phyloP scores from a whole-genome alignment of 192 early-diverging fungal genomes.

The Backusella sp. region DNA sequence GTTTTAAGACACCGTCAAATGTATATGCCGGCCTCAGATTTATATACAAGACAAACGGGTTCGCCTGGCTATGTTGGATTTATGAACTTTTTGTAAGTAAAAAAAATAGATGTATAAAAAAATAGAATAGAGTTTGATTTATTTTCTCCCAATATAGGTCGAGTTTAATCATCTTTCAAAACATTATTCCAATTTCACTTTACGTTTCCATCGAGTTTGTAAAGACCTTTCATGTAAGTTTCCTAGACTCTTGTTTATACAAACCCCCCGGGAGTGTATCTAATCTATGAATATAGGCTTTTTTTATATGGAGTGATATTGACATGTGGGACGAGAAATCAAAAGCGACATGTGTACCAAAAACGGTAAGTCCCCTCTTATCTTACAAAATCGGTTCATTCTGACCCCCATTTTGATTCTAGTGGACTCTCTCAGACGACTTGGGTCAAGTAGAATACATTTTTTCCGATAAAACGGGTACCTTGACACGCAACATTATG shows the following conservation, averaged over 20 bases:
- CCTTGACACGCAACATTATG: slow-evolving; percentile 96
- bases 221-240: slow-evolving; percentile 68
- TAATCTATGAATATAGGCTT: slow-evolving; percentile 36
- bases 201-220: slow-evolving; percentile 94
- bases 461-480: slow-evolving; percentile 97
- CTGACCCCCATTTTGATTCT: background rate
- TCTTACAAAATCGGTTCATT: no score
- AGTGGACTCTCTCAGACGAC: slow-evolving; percentile 97
- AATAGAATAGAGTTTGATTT: no score
- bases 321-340: slow-evolving; percentile 80
- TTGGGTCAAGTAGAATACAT: slow-evolving; percentile 96
- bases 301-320: slow-evolving; percentile 88
- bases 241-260: background rate
- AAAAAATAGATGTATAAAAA: no score
- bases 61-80: slow-evolving; percentile 29
- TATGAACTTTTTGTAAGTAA: slow-evolving; percentile 38
- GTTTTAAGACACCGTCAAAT: slow-evolving; percentile 22
- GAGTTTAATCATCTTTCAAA: slow-evolving; percentile 91
- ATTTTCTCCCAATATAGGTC: slow-evolving; percentile 24
- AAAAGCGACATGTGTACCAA: slow-evolving; percentile 59
- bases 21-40: background rate
- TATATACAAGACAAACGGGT: slow-evolving; percentile 17
- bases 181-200: slow-evolving; percentile 94
- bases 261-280: background rate
- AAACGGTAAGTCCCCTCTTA: slow-evolving; percentile 48